phyloP scores from a whole-genome alignment of 441 rosid species.

The Eruca vesicaria region DNA sequence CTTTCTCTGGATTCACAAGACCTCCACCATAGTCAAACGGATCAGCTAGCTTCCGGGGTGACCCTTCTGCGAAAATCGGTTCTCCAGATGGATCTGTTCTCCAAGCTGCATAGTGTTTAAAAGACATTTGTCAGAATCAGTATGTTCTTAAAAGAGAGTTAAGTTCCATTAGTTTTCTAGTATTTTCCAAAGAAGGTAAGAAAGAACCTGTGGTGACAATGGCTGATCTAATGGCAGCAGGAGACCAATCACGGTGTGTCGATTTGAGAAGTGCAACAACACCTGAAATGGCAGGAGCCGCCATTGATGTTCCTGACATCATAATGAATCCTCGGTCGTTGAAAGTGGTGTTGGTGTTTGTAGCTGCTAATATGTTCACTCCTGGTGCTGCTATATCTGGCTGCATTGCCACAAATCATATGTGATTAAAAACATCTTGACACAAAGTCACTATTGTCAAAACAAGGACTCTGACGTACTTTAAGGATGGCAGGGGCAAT shows the following conservation, averaged over 20 bases:
- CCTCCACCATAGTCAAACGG: not conserved
- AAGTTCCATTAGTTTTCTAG: not conserved
- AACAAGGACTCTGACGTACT: not conserved
- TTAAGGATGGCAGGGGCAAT: not conserved
- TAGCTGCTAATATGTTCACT: slow-evolving; percentile 45
- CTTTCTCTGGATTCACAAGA: slow-evolving; percentile 53
- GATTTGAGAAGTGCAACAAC: slow-evolving; percentile 39
- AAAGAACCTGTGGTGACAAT: slow-evolving; percentile 44
- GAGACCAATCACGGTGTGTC: slow-evolving; percentile 44
- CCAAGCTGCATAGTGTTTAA: not conserved
- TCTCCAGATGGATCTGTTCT: not conserved
- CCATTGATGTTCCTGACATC: slow-evolving; percentile 49
- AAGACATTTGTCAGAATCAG: not conserved
- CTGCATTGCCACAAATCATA: slow-evolving; percentile 20
- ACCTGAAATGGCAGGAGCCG: slow-evolving; percentile 39
- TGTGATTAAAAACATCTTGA: not conserved
- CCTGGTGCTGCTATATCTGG: slow-evolving; percentile 56
- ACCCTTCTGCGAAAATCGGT: not conserved
- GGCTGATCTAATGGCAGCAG: slow-evolving; percentile 49
- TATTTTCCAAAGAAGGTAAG: not conserved
- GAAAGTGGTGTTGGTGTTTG: slow-evolving; percentile 19
- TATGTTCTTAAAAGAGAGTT: not conserved
- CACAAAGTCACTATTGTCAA: not conserved
- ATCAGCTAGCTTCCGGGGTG: not conserved
- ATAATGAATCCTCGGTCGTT: slow-evolving; percentile 32